Conservation (phyloP, 2,329 filamentous ascomycete genomes). For the Apiospora marii region DNA sequence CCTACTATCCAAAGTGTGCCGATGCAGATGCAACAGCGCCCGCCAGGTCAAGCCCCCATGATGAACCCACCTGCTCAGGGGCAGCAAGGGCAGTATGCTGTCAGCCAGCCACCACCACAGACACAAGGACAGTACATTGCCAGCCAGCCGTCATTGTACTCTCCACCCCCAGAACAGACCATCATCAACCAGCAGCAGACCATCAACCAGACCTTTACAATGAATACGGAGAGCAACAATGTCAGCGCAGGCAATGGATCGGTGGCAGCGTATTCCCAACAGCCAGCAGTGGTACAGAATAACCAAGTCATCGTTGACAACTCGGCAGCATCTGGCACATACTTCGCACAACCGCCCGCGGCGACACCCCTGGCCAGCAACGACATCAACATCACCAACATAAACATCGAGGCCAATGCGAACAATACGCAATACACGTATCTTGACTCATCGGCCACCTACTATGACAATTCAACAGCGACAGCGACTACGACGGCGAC, state of each 20-base stretch:
- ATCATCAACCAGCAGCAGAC: conserved; percentile 8
- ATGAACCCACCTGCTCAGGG: conserved; percentile 7
- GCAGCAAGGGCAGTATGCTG: not conserved
- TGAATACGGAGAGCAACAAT: not conserved
- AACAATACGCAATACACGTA: not conserved
- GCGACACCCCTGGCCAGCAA: not conserved
- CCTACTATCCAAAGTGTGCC: conserved; percentile 30
- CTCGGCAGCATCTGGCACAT: not conserved
- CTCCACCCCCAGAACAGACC: not conserved
- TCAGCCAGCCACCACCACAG: not conserved
- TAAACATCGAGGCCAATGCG: not conserved
- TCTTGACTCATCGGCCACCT: not conserved
- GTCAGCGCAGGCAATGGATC: not conserved
- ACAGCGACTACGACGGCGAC: not conserved
- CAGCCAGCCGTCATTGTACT: conserved; percentile 23
- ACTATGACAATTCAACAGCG: not conserved
- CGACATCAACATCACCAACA: conserved; percentile 9
- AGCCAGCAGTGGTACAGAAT: not conserved
- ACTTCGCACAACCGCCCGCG: not conserved
- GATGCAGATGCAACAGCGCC: conserved; percentile 30
- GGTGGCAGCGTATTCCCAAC: not conserved
- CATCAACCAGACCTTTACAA: not conserved
- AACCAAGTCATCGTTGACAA: not conserved
- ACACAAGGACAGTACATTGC: not conserved
- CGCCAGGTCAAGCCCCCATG: conserved; percentile 28